Percentiles rank a stretch among this genome's conserved stretches.
Conservation (phyloP, 2,329 filamentous ascomycete genomes). For the Paecilomyces niveus region DNA sequence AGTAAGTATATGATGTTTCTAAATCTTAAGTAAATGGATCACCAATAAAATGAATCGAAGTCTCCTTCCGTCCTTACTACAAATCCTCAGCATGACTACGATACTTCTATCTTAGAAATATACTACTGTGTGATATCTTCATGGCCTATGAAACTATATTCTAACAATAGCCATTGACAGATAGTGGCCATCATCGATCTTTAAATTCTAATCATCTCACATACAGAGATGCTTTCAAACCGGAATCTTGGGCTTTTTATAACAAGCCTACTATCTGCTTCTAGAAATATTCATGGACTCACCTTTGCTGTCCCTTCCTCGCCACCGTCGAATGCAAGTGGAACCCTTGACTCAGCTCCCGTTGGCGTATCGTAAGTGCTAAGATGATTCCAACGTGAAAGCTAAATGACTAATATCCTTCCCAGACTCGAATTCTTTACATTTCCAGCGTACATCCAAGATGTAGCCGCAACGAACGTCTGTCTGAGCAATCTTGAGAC, state of each 20-base stretch:
- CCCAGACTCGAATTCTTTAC: slow-evolving; percentile 50
- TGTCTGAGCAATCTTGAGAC: slow-evolving; percentile 48
- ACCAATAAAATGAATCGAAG: too few species aligned
- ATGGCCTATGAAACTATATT: not conserved
- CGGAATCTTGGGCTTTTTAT: not conserved
- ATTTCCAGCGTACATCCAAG: slow-evolving; percentile 48
- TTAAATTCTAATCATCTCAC: too few species aligned
- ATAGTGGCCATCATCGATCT: too few species aligned
- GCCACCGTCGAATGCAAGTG: slow-evolving; percentile 23
- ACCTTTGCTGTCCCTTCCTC: slow-evolving; percentile 28
- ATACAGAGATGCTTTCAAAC: not conserved
- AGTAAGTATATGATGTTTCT: too few species aligned
- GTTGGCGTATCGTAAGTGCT: slow-evolving; percentile 40
- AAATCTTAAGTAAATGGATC: too few species aligned
- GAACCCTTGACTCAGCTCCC: slow-evolving; percentile 33
- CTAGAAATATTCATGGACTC: not conserved
- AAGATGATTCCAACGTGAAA: too few species aligned
- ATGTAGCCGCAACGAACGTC: slow-evolving; percentile 44
- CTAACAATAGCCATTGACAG: not conserved
- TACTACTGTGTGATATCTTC: too few species aligned
- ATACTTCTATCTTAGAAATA: too few species aligned
- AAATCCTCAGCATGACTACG: too few species aligned
- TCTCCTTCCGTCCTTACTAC: too few species aligned
- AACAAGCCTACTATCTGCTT: not conserved
- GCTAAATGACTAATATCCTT: not conserved